Base-by-base conservation (phyloP, 176 grass and related monocot species). In the Phragmites australis region DNA sequence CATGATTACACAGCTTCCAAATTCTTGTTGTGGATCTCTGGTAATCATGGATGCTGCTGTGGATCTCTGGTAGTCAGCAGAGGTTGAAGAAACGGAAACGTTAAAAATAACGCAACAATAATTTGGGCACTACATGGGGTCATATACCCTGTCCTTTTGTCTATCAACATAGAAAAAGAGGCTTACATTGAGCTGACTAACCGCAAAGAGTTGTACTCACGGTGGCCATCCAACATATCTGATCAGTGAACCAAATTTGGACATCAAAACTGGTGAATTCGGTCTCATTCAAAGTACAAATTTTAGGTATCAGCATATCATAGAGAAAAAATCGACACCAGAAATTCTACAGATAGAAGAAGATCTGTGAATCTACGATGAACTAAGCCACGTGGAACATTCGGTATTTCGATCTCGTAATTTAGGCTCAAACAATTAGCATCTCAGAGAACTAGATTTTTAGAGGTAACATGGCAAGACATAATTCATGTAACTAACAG, bases 401-500 rank as follows among this genome's bases (percentile, higher is more conserved):
- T 25, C 39, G 19, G 21, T 19, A 14, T 79, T 55, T 25, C 39
- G 19, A 15, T 19, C 21, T 79, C 62, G n/a, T 2, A 47, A 49
- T 67, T 25, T 30, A 6, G 17, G 9, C 34, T 46, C 39, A 69
- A 37, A 70, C 25, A 21, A 25, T 46, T 55, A 1, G 26, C 45
- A 45, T 59, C 41, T 68, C 53, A 15, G 52, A 17, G 13, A 64
- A 27, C 46, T 78, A 23, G 46, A 39, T 23, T 32, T 29, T 22
- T 63, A 52, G 53, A 71, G 78, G 64, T 76, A 77, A 72, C 73
- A 77, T 72, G 49, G 48, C 15, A 27, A 85, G 50, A 64, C 19
- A 29, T 65, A 76, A 57, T 44, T 50, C 47, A 79, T 51, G 31
- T 31, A 31, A 17, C 44, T 61, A 30, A 32, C 39, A 47, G 21